Conservation (phyloP, 352 stramenopile genomes). For the Phytophthora foliorum region DNA sequence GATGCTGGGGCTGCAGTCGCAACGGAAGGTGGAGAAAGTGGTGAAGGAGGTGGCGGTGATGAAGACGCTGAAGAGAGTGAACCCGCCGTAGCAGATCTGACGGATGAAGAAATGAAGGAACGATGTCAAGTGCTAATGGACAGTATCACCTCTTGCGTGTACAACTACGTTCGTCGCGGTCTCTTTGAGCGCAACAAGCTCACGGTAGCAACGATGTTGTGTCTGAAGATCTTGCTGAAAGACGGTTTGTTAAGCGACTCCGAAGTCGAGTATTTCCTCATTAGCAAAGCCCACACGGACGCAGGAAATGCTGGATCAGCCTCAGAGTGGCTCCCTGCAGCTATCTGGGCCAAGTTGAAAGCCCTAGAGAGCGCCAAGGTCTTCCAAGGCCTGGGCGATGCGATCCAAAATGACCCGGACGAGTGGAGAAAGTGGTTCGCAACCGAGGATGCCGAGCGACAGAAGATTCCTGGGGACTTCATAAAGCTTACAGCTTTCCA, state of each 20-base stretch:
- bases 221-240: conserved; percentile 94
- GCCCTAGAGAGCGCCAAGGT: conserved; percentile 90
- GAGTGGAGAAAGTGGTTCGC: conserved; percentile 98
- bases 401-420: conserved; percentile 97
- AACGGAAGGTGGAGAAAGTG: conserved; percentile 24
- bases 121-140: conserved; percentile 91
- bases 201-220: conserved; percentile 95
- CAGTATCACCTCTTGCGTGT: conserved; percentile 95
- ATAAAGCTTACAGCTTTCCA: conserved; percentile 84
- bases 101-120: conserved; percentile 90
- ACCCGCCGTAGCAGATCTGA: conserved; percentile 63
- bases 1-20: conserved; percentile 28
- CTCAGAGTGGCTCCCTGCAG: conserved; percentile 92
- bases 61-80: conserved; percentile 36
- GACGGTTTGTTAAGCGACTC: conserved; percentile 83
- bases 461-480: conserved; percentile 95
- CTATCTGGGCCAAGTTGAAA: conserved; percentile 95
- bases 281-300: conserved; percentile 87
- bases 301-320: conserved; percentile 94
- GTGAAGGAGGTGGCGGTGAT: conserved; percentile 40
- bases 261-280: conserved; percentile 94
- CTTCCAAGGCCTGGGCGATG: conserved; percentile 94
- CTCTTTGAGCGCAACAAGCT: conserved; percentile 97
- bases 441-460: conserved; percentile 94
- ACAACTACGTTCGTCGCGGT: conserved; percentile 96